A percentile compares a stretch with the other conserved stretches of the same genome.
Conservation (phyloP, 2,329 filamentous ascomycete species). For the Fusarium sacchari region DNA sequence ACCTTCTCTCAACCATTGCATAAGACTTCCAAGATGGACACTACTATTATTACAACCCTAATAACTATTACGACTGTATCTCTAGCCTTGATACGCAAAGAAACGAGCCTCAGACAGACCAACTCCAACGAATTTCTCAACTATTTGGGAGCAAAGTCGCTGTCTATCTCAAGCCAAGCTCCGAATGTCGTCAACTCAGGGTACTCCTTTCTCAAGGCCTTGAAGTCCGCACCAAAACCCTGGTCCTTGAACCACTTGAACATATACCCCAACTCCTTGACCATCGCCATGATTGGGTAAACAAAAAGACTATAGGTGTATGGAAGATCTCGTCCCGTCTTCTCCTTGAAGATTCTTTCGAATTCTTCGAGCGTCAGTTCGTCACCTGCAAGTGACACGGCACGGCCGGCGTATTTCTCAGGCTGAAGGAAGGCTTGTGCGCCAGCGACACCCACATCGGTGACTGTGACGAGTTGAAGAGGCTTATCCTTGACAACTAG, state of each 20-base stretch:
- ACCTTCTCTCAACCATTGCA: neutral
- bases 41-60: neutral
- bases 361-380: constrained; percentile 9
- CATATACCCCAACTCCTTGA: constrained; percentile 22
- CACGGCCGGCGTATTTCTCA: constrained; percentile 3
- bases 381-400: constrained; percentile 10
- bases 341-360: neutral
- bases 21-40: no score
- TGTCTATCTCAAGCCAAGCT: constrained; percentile 13
- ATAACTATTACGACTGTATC: neutral
- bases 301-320: constrained; percentile 13
- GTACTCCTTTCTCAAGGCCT: constrained; percentile 9
- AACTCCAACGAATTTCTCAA: fast-evolving
- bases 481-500: constrained; percentile 44
- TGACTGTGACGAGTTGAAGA: constrained; percentile 20
- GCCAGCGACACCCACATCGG: constrained; percentile 2
- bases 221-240: constrained; percentile 11
- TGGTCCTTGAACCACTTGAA: constrained; percentile 24
- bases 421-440: constrained; percentile 10
- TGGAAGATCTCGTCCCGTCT: neutral
- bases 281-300: constrained; percentile 18
- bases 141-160: constrained; percentile 12
- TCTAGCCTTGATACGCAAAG: neutral
- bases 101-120: neutral
- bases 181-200: constrained; percentile 2